phyloP scores from a whole-genome alignment of 2,329 filamentous ascomycete species.

The Trichoderma koningii region DNA sequence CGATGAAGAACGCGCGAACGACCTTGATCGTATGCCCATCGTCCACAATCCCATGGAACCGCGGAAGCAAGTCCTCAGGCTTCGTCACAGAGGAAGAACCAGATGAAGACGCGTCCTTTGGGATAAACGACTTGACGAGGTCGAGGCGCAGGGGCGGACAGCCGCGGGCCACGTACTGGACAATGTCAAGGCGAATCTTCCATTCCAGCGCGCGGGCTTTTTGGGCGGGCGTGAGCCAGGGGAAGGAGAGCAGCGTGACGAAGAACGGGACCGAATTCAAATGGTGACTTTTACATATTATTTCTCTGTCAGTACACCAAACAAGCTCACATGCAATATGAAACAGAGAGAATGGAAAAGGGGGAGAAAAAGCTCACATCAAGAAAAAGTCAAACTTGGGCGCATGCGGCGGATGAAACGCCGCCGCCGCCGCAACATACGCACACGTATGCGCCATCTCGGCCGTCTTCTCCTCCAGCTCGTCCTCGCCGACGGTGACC shows the following conservation, averaged over 20 bases:
- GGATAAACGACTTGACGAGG: slow-evolving; percentile 61
- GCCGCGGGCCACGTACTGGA: slow-evolving; percentile 71
- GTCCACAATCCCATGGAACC: slow-evolving; percentile 58
- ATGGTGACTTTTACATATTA: slow-evolving; percentile 58
- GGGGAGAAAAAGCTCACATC: slow-evolving; percentile 45
- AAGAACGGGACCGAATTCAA: slow-evolving; percentile 75
- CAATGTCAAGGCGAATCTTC: slow-evolving; percentile 75
- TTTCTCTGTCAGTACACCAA: not conserved
- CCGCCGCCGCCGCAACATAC: slow-evolving; percentile 54
- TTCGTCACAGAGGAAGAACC: slow-evolving; percentile 42
- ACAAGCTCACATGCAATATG: not conserved
- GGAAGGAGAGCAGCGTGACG: slow-evolving; percentile 61
- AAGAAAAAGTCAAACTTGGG: slow-evolving; percentile 81
- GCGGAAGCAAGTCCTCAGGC: slow-evolving; percentile 52
- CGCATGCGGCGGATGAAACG: slow-evolving; percentile 64
- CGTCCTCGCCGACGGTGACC: slow-evolving; percentile 57
- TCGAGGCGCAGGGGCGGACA: slow-evolving; percentile 61
- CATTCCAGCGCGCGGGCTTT: slow-evolving; percentile 76
- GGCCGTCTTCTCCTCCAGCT: slow-evolving; percentile 56
- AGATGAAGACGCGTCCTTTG: slow-evolving; percentile 43
- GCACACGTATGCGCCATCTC: slow-evolving; percentile 70
- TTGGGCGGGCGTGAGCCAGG: slow-evolving; percentile 60
- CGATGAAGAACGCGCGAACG: slow-evolving; percentile 67
- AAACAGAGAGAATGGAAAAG: not conserved
- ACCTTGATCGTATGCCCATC: slow-evolving; percentile 84